Conservation (phyloP, 208 protist genomes). For the Leishmania turanica region DNA sequence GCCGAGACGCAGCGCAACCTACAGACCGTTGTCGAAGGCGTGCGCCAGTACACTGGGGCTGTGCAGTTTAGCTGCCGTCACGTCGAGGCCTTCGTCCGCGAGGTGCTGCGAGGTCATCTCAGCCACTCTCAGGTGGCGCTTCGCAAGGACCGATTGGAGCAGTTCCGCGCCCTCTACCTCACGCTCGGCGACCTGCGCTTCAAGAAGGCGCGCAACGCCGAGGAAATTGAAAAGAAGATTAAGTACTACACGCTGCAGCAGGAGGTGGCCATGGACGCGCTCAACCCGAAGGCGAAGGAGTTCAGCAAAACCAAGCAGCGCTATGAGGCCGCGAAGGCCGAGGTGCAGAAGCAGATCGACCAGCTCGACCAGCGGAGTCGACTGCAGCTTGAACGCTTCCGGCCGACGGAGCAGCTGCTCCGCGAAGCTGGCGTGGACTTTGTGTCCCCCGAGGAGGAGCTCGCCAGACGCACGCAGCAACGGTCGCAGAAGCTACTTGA, state of each 20-base stretch:
- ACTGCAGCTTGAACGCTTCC: constrained; percentile 64
- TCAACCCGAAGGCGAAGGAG: constrained; percentile 90
- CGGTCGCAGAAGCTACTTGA: constrained; percentile 78
- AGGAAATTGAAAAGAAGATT: constrained; percentile 82
- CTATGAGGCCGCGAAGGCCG: constrained; percentile 58
- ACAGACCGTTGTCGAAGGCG: constrained; percentile 31
- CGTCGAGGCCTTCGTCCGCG: constrained; percentile 38
- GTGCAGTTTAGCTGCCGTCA: constrained; percentile 40
- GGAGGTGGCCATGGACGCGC: constrained; percentile 85
- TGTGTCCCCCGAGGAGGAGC: constrained; percentile 63
- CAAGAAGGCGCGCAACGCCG: constrained; percentile 83
- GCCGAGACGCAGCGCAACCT: constrained; percentile 47
- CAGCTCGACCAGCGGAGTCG: constrained; percentile 51
- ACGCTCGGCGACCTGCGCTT: constrained; percentile 87
- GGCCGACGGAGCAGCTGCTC: constrained; percentile 71
- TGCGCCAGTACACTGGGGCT: constrained; percentile 34
- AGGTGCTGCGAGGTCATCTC: constrained; percentile 37
- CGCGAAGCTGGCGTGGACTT: constrained; percentile 66
- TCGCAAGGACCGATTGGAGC: constrained; percentile 67
- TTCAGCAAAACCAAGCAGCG: constrained; percentile 84
- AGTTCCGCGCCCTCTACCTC: constrained; percentile 84
- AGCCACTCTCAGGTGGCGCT: constrained; percentile 43
- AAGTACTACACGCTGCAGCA: constrained; percentile 84
- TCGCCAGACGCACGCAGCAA: constrained; percentile 58
- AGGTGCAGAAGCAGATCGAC: constrained; percentile 58